These are phyloP conservation scores for Wickerhamomyces bisporus DNA, from an alignment of 805 yeast genomes.

Conservation along the genomic window DNA sequence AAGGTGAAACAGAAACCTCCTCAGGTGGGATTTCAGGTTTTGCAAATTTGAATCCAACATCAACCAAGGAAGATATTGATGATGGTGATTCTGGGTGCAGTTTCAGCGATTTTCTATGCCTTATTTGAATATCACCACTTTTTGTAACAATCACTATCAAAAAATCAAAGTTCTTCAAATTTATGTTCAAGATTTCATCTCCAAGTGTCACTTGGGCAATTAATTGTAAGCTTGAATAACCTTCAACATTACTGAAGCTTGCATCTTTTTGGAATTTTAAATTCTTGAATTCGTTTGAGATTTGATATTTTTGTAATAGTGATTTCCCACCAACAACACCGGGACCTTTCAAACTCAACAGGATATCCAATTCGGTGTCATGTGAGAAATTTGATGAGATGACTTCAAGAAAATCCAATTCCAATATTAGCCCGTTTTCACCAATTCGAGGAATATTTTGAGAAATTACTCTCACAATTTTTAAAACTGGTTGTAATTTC, in stretches of 20 bases:
- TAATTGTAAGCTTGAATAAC: slow-evolving; percentile 19
- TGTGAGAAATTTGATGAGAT: slow-evolving; percentile 40
- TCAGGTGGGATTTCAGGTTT: slow-evolving; percentile 28
- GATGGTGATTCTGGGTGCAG: slow-evolving; percentile 24
- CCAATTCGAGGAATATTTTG: slow-evolving; percentile 23
- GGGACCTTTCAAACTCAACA: slow-evolving; percentile 33
- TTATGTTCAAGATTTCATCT: slow-evolving; percentile 27
- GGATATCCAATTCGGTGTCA: slow-evolving; percentile 40
- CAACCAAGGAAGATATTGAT: slow-evolving; percentile 39
- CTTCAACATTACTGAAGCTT: slow-evolving; percentile 13
- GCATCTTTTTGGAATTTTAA: slow-evolving; percentile 17
- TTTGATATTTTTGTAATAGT: slow-evolving; percentile 19
- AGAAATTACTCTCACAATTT: slow-evolving; percentile 27
- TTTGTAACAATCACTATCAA: slow-evolving; percentile 34
- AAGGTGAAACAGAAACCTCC: slow-evolving; percentile 44
- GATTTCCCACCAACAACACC: slow-evolving; percentile 17
- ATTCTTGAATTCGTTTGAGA: slow-evolving; percentile 17
- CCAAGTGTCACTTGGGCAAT: slow-evolving; percentile 15
- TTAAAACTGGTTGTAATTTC: slow-evolving; percentile 34
- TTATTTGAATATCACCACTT: slow-evolving; percentile 40
- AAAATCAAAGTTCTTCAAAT: slow-evolving; percentile 34
- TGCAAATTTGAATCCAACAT: slow-evolving; percentile 51
- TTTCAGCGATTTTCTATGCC: slow-evolving; percentile 34
- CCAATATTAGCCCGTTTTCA: slow-evolving; percentile 24
- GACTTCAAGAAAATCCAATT: slow-evolving; percentile 33